These are phyloP conservation scores for Pyrenopolyporus hunteri DNA, from an alignment of 495 filamentous ascomycete genomes.

Conservation along the genomic window DNA sequence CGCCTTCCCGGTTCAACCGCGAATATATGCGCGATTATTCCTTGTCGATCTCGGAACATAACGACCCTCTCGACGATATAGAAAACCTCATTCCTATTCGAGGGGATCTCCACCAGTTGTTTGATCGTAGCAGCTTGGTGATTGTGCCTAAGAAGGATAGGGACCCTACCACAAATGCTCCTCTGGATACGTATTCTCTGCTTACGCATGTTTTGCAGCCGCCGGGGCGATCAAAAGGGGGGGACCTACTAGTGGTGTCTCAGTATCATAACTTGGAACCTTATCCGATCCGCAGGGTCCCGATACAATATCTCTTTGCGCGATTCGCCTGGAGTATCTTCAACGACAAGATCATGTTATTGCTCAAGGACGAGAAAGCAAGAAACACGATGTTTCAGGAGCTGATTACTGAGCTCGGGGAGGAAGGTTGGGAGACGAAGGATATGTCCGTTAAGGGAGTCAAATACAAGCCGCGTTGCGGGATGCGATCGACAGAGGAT, in stretches of 20 bases:
- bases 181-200: too few species aligned
- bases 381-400: too few species aligned
- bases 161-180: too few species aligned
- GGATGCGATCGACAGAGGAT: too few species aligned
- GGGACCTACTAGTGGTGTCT: neutral
- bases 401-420: too few species aligned
- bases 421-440: too few species aligned
- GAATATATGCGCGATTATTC: neutral
- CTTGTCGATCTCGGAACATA: neutral
- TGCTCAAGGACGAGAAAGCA: too few species aligned
- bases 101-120: neutral
- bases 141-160: too few species aligned
- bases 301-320: neutral
- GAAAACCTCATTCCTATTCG: neutral
- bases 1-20: neutral
- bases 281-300: neutral
- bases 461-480: too few species aligned
- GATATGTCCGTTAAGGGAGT: too few species aligned
- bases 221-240: neutral
- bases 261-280: neutral
- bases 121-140: neutral
- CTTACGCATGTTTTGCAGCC: neutral
- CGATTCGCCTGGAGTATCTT: neutral
- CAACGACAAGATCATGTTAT: neutral
- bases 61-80: neutral